These are phyloP conservation scores for Ramularia endophylla DNA, from an alignment of 2,329 filamentous ascomycete species.

Conservation along the genomic window DNA sequence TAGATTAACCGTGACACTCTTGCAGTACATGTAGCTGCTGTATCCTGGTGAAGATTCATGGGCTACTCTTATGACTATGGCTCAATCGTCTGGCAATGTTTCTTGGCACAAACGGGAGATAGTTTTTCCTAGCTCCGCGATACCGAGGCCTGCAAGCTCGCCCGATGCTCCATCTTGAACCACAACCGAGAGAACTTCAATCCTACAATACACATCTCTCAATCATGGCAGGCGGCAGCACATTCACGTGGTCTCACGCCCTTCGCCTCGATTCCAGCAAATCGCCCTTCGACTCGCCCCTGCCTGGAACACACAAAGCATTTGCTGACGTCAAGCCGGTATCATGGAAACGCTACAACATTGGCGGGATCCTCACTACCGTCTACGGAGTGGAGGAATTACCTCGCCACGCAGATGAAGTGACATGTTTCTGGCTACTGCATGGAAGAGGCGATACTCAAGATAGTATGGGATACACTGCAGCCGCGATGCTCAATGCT, in stretches of 20 bases:
- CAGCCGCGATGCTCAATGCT: conserved; percentile 59
- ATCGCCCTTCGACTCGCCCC: conserved; percentile 28
- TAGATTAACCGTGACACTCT: no score
- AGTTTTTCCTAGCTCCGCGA: no score
- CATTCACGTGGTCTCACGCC: conserved; percentile 29
- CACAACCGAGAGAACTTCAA: no score
- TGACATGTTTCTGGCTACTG: conserved; percentile 86
- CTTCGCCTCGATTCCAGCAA: conserved; percentile 26
- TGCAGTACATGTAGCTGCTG: no score
- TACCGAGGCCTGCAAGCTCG: no score
- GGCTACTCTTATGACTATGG: no score
- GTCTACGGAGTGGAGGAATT: conserved; percentile 78
- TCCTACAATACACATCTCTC: background rate
- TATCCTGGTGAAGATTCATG: no score
- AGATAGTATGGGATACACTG: conserved; percentile 69
- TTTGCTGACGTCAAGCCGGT: conserved; percentile 37
- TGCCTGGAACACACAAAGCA: conserved; percentile 26
- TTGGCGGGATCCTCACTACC: conserved; percentile 72
- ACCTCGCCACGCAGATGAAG: conserved; percentile 40
- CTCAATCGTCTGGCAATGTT: no score
- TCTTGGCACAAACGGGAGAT: no score
- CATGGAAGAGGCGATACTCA: conserved; percentile 70
- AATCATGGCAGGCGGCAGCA: conserved; percentile 25
- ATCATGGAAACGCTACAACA: conserved; percentile 61
- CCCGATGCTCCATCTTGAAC: no score